These are phyloP conservation scores for Termitomyces heimii DNA, from an alignment of 768 basidiomycete genomes.

Conservation along the genomic window DNA sequence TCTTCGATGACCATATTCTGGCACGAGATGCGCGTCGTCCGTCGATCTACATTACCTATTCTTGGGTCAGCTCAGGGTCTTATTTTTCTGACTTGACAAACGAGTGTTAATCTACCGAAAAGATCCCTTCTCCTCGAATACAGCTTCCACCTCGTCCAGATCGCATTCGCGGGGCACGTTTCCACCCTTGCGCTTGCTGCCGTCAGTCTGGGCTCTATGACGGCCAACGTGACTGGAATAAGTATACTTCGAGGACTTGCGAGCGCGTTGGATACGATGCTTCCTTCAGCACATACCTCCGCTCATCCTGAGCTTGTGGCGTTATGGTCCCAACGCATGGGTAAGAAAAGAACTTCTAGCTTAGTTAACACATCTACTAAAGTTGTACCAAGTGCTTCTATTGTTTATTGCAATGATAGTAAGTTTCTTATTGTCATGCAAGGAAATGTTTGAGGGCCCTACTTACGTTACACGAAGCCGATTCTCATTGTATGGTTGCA, in stretches of 20 bases:
- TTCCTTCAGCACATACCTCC: constrained; percentile 95
- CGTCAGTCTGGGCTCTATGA: constrained; percentile 67
- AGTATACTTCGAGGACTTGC: constrained; percentile 76
- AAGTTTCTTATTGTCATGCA: not conserved
- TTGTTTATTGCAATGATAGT: not conserved
- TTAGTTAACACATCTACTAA: no score
- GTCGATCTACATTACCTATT: not conserved
- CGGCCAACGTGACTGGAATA: constrained; percentile 63
- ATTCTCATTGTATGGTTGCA: not conserved
- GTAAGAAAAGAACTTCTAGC: constrained; percentile 34
- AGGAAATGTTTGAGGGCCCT: not conserved
- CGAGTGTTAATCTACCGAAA: not conserved
- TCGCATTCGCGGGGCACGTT: constrained; percentile 83
- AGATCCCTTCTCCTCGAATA: constrained; percentile 50
- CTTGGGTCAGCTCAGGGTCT: not conserved
- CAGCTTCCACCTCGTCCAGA: constrained; percentile 77
- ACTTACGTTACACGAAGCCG: not conserved
- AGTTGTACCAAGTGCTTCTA: not conserved
- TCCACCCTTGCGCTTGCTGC: constrained; percentile 87
- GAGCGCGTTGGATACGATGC: constrained; percentile 86
- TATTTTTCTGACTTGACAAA: not conserved
- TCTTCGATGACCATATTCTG: not conserved
- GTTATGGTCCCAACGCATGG: constrained; percentile 84
- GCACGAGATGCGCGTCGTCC: not conserved
- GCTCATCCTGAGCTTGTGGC: constrained; percentile 76